Evolutionary conservation across 2,329 filamentous ascomycete species (phyloP).

Genomic region (Sporothrix inflata): DNA sequence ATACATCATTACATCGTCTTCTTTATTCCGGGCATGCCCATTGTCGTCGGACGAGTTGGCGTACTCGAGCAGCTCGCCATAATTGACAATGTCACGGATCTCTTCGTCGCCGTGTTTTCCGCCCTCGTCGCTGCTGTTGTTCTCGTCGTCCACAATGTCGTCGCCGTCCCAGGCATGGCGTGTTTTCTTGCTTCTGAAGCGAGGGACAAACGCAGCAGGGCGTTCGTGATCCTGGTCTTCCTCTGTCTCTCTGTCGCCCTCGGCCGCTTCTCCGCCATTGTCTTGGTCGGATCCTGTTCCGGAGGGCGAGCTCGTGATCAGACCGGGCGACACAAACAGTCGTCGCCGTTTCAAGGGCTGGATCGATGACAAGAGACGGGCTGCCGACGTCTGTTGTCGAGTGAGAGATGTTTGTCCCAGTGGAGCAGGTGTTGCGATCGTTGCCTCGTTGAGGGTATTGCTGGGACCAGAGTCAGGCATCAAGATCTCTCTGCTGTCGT

Average conservation of each 20-base stretch:
- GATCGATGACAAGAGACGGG: not conserved
- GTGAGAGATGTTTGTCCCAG: not conserved
- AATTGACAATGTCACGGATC: constrained; percentile 23
- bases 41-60: not conserved
- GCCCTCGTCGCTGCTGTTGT: not conserved
- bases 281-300: constrained; percentile 4
- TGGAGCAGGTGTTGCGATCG: not conserved
- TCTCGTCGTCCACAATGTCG: constrained; percentile 17
- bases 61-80: constrained; percentile 27
- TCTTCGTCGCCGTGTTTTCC: constrained; percentile 16
- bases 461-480: not conserved
- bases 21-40: not conserved
- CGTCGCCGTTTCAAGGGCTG: constrained; percentile 32
- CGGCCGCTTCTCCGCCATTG: not conserved
- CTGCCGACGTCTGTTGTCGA: not conserved
- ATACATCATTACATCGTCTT: not conserved
- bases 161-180: not conserved
- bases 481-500: not conserved
- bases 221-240: not conserved
- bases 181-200: not conserved
- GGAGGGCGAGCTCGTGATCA: constrained; percentile 18
- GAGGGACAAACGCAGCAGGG: not conserved
- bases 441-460: not conserved
- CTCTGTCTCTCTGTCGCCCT: not conserved
- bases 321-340: constrained; percentile 26